Percentiles rank a stretch among this genome's conserved stretches.
These are phyloP conservation scores for Eucalyptus tenuipes DNA, from an alignment of 345 rosid genomes.

Conservation along the genomic window DNA sequence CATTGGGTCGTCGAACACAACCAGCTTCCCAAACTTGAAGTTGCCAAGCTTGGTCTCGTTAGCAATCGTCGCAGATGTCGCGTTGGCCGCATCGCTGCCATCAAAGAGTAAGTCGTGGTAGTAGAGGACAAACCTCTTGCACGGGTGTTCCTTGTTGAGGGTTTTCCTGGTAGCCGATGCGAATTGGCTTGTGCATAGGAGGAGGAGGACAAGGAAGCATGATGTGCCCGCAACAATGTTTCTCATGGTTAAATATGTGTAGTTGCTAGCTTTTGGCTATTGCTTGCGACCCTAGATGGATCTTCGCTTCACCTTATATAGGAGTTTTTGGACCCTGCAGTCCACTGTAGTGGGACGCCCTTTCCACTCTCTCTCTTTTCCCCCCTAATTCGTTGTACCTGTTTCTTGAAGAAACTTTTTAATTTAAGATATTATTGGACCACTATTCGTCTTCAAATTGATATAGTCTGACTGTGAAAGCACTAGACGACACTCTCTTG, in stretches of 20 bases:
- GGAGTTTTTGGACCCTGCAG: not conserved
- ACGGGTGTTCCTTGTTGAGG: constrained; percentile 21
- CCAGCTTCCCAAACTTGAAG: constrained; percentile 32
- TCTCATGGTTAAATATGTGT: not conserved
- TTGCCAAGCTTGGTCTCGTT: constrained; percentile 20
- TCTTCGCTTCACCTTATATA: not conserved
- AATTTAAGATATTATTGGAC: not conserved
- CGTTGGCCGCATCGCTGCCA: constrained; percentile 28
- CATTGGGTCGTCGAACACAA: constrained; percentile 52
- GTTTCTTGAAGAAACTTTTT: not conserved
- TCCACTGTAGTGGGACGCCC: not conserved
- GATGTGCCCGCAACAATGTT: not conserved
- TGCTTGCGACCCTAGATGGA: not conserved
- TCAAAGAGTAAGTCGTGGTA: constrained; percentile 43
- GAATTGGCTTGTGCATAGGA: constrained; percentile 6
- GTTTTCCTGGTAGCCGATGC: constrained; percentile 2
- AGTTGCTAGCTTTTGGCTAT: not conserved
- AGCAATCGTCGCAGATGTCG: constrained; percentile 31
- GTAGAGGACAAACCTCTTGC: constrained; percentile 44
- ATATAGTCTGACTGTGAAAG: not conserved
- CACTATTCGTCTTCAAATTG: not conserved
- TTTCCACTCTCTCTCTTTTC: not conserved
- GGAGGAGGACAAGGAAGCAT: constrained; percentile 5
- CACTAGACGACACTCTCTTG: not conserved
- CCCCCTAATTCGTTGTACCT: not conserved